Conservation (phyloP, 1,139 yeast genomes). For the Pichia sp. region DNA sequence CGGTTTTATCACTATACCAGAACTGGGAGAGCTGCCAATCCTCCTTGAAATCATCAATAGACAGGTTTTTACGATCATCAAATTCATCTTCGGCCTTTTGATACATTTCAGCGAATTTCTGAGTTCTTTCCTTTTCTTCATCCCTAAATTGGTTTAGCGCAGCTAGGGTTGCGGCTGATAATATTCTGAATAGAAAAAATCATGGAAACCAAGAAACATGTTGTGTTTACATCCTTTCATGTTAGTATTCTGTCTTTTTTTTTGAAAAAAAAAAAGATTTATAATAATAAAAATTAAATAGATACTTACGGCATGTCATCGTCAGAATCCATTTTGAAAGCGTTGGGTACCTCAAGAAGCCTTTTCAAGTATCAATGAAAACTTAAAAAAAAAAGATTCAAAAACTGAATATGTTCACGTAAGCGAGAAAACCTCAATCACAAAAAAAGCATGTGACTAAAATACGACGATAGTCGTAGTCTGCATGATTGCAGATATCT, state of each 20-base stretch:
- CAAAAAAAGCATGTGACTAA: too few species aligned
- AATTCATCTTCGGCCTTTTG: conserved; percentile 51
- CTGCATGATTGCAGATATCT: too few species aligned
- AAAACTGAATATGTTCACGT: too few species aligned
- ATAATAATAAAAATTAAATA: too few species aligned
- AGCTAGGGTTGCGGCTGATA: conserved; percentile 68
- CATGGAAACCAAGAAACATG: neutral
- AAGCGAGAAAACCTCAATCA: too few species aligned
- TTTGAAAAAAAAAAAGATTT: too few species aligned
- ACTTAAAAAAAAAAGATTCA: too few species aligned
- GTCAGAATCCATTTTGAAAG: conserved; percentile 14
- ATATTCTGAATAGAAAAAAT: conserved; percentile 25
- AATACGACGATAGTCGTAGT: too few species aligned
- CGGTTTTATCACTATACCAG: conserved; percentile 76
- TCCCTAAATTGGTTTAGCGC: conserved; percentile 64
- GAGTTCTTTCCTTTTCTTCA: conserved; percentile 56
- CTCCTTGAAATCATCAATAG: conserved; percentile 52
- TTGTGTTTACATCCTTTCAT: neutral
- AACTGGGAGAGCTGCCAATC: conserved; percentile 94
- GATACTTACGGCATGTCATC: conserved; percentile 16
- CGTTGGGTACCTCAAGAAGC: too few species aligned
- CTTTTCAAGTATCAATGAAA: too few species aligned
- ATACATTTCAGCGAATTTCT: conserved; percentile 50
- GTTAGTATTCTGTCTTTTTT: too few species aligned
- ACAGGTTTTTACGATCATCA: conserved; percentile 24